Base-by-base conservation (phyloP, 2,329 filamentous ascomycete species). In the Metarhizium brunneum region DNA sequence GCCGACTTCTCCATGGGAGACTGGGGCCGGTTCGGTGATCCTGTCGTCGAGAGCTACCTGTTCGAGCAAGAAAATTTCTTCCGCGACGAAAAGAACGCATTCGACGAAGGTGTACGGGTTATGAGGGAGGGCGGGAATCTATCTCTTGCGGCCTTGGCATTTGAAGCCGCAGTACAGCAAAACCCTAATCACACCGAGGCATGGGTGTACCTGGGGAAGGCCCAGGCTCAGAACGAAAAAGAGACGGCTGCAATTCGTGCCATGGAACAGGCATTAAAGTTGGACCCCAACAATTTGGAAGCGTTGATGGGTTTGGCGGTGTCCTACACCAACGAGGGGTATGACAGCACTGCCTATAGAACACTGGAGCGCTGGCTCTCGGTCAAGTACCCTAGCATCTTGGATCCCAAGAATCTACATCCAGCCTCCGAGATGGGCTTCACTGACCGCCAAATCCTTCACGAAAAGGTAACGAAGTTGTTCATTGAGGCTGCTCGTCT, bases 151-250 rank as follows among this genome's bases (percentile, higher is more conserved):
- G 91, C 94, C 0, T 77, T 99, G 51, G 94, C 94, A 0, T 99
- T 99, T 64, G 94, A 99, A 73, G 91, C 94, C 18, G 94, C 94
- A 2, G 90, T 92, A 5, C 92, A 96, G 70, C 91, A 92, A 73
- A 85, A 96, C 59, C 83, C 90, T 0, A 79, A 87, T 54, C 92
- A 97, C 69, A 84, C 92, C 42, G 88, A 95, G 54, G 94, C 94
- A 2, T 99, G 94, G 94, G 90, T 92, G 10, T 87, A 91, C 65
- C 82, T 99, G 36, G 94, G 94, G 54, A 86, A 87, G 54, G 89
- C 92, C 18, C 94, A 99, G 73, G 94, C 94, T 20, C 94, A 99
- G 70, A 99, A 99, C 71, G 94, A 99, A 72, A 99, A 99, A 75
- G 94, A 99, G 71, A 88, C 90, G 8, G 92, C 94, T 0, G 94